Percentiles rank a stretch among this genome's conserved stretches.
These are phyloP conservation scores for Kwoniella dendrophila DNA, from an alignment of 768 basidiomycete genomes.

Conservation along the genomic window DNA sequence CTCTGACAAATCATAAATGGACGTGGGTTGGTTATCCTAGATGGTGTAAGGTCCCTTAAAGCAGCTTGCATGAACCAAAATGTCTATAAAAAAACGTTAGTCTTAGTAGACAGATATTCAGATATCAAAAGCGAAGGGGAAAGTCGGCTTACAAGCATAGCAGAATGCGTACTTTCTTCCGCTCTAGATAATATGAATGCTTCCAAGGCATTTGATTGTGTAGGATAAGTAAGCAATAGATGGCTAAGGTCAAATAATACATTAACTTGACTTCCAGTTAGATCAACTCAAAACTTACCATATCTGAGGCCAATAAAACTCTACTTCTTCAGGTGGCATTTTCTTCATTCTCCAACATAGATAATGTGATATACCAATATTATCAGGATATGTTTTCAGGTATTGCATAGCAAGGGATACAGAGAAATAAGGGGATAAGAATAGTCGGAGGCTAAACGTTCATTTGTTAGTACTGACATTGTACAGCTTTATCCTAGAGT, in stretches of 20 bases:
- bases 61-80: conserved; percentile 99
- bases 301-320: conserved; percentile 61
- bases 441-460: conserved; percentile 72
- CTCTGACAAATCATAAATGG: conserved; percentile 92
- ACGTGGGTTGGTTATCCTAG: conserved; percentile 64
- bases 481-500: not conserved
- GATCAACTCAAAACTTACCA: conserved; percentile 47
- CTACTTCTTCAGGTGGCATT: conserved; percentile 59
- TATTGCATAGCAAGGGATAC: conserved; percentile 92
- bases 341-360: conserved; percentile 57
- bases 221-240: conserved; percentile 87
- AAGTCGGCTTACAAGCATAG: conserved; percentile 74
- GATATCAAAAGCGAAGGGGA: not conserved
- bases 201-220: conserved; percentile 88
- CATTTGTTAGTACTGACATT: not conserved
- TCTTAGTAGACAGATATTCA: not conserved
- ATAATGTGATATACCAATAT: conserved; percentile 60
- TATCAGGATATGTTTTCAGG: conserved; percentile 59
- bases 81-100: conserved; percentile 64
- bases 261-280: not conserved
- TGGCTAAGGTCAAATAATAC: conserved; percentile 64
- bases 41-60: conserved; percentile 72
- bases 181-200: conserved; percentile 87
- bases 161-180: conserved; percentile 89
- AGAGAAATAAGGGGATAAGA: conserved; percentile 91